Evolutionary conservation across 805 yeast genomes (phyloP), one percentile per base, ranked within the genome.

Genomic region (Metschnikowia bowlesiae): DNA sequence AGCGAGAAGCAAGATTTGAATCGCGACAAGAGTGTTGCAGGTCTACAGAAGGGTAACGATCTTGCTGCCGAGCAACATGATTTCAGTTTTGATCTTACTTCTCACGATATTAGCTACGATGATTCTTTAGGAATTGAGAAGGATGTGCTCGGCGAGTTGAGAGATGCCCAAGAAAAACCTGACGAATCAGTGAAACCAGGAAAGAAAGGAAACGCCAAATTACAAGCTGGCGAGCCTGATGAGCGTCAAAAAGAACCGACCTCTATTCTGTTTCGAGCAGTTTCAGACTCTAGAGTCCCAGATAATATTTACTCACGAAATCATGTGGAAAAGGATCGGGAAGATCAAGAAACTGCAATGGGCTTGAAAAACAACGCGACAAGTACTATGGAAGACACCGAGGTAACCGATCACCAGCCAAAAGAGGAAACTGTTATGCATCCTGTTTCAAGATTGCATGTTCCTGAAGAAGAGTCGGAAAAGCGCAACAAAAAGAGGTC

Each of bases 61-160:
- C 16, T 28, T 30, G 33, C 35, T 5, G 34, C 47, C 8, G 48
- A 26, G 3, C 43, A 26, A 6, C 36, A 62, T 0, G 76, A 72
- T 49, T 62, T 71, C 50, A 70, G 76, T 44, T 73, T 73, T 49
- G 78, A 73, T 32, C 57, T 65, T 37, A 64, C 71, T 31, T 63
- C 65, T 39, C 75, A 70, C 49, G 75, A 73, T 46, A 59, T 73
- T 39, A 67, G 71, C 47, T 68, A 64, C 50, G 75, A 71, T 41
- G 76, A 71, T 48, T 53, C 70, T 3, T 55, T 71, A 32, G 75
- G 74, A 3, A 65, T 70, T 22, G 74, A 70, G 42, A 49, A 56
- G 14, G 70, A 69, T 22, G 63, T 61, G 13, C 61, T 62, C 33
- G 45, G 52, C 28, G 70, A 66, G 43, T 48, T 64, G 6, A 34